A percentile compares a stretch with the other conserved stretches of the same genome.
phyloP scores from a whole-genome alignment of 805 yeast species.

The Candida wancherniae region DNA sequence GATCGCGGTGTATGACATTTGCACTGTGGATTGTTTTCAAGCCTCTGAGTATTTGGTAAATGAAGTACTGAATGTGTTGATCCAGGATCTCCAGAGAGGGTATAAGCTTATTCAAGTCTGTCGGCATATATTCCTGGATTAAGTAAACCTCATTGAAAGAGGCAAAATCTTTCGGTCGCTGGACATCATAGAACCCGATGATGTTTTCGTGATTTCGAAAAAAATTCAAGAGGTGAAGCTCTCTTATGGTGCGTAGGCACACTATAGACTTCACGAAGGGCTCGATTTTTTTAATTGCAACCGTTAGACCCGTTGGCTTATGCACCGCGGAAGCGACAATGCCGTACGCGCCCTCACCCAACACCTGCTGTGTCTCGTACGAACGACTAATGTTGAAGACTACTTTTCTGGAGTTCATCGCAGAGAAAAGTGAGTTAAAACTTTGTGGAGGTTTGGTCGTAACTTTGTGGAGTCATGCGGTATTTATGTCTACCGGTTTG shows the following conservation, averaged over 20 bases:
- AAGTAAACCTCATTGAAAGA: constrained; percentile 66
- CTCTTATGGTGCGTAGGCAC: constrained; percentile 67
- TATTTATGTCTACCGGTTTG: too few relatives aligned
- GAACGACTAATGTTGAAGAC: constrained; percentile 61
- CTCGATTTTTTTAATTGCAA: constrained; percentile 73
- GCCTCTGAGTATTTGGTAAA: constrained; percentile 67
- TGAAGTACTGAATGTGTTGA: constrained; percentile 66
- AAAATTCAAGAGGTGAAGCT: constrained; percentile 58
- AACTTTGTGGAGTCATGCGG: too few relatives aligned
- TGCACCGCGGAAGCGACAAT: constrained; percentile 69
- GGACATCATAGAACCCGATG: constrained; percentile 60
- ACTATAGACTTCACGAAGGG: constrained; percentile 65
- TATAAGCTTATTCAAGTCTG: constrained; percentile 64
- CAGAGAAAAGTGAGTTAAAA: too few relatives aligned
- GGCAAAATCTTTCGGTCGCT: constrained; percentile 56
- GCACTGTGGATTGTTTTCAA: constrained; percentile 68
- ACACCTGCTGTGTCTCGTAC: constrained; percentile 53
- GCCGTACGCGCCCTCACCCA: constrained; percentile 84
- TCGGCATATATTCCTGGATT: constrained; percentile 74
- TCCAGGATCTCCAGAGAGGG: constrained; percentile 52
- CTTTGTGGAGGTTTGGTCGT: too few relatives aligned
- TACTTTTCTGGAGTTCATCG: constrained; percentile 8
- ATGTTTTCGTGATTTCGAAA: constrained; percentile 71
- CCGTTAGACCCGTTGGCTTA: constrained; percentile 53
- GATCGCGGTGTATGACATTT: constrained; percentile 69